These are phyloP conservation scores for Oryza glaberrima DNA, from an alignment of 176 grass and related monocot species.

Conservation along the genomic window DNA sequence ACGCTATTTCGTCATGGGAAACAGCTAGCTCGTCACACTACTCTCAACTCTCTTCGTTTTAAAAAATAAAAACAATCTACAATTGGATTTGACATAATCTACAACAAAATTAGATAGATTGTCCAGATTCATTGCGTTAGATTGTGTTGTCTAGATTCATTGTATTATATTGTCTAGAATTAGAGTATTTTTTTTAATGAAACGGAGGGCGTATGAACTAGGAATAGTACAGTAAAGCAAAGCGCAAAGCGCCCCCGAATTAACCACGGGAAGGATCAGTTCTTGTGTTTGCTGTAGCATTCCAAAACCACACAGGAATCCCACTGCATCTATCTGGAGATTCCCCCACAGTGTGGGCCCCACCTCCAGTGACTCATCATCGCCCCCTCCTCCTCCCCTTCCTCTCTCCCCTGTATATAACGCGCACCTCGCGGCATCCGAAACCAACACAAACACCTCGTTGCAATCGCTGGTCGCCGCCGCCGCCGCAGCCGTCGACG, in stretches of 20 bases:
- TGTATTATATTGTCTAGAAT: too few species aligned
- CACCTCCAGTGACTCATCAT: not conserved
- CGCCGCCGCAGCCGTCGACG: not conserved
- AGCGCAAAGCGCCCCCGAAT: not conserved
- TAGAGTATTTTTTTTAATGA: too few species aligned
- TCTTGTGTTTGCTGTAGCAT: not conserved
- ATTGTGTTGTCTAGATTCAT: too few species aligned
- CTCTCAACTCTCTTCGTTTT: too few species aligned
- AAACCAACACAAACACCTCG: conserved; percentile 31
- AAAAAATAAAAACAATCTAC: too few species aligned
- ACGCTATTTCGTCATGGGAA: too few species aligned
- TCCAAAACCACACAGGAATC: conserved; percentile 34
- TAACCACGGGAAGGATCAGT: not conserved
- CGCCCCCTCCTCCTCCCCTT: not conserved
- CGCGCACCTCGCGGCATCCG: conserved; percentile 21
- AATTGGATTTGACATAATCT: too few species aligned
- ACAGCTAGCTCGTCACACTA: too few species aligned
- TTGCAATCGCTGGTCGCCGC: not conserved
- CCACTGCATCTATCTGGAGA: conserved; percentile 52
- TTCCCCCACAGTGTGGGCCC: conserved; percentile 25
- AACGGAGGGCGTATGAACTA: too few species aligned
- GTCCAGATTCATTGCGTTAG: too few species aligned
- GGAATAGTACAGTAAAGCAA: too few species aligned
- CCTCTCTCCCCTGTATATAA: conserved; percentile 9
- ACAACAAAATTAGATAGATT: too few species aligned